These are phyloP conservation scores for Geosiphon pyriformis DNA, from an alignment of 192 early-diverging fungal species.

Conservation along the genomic window DNA sequence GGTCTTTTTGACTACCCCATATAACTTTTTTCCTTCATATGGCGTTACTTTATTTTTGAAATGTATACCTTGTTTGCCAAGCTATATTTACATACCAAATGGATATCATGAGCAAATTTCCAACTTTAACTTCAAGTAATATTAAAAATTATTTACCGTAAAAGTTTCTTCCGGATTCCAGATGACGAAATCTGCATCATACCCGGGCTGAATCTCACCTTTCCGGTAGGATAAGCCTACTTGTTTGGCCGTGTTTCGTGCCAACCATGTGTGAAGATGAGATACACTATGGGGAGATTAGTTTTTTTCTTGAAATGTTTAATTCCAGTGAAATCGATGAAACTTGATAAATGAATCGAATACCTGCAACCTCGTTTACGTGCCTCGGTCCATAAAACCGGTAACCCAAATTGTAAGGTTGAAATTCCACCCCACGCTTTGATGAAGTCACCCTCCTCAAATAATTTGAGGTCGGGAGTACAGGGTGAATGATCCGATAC, in stretches of 20 bases:
- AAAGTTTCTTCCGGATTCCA: conserved; percentile 67
- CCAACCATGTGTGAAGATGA: conserved; percentile 58
- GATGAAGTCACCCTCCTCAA: conserved; percentile 65
- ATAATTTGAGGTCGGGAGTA: conserved; percentile 67
- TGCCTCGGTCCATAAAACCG: conserved; percentile 74
- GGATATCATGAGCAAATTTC: not conserved
- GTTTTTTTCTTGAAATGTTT: conserved; percentile 4
- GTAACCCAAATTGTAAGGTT: conserved; percentile 72
- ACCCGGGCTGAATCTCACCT: conserved; percentile 61
- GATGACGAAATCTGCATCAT: conserved; percentile 75
- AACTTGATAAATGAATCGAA: no score
- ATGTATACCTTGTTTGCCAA: conserved; percentile 60
- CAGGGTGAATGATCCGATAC: conserved; percentile 83
- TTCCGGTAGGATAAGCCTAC: conserved; percentile 56
- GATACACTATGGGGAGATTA: conserved; percentile 27
- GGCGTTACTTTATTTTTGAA: conserved; percentile 81
- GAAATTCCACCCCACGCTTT: conserved; percentile 82
- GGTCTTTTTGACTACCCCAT: conserved; percentile 66
- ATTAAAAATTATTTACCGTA: conserved; percentile 15
- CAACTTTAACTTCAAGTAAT: not conserved
- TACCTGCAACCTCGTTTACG: conserved; percentile 54
- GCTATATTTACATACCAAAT: not conserved
- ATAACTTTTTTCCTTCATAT: conserved; percentile 55
- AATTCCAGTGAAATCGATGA: no score
- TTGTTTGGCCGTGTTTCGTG: conserved; percentile 59